Percentiles rank a stretch among this genome's conserved stretches.
These are phyloP conservation scores for Blumeria graminis DNA, from an alignment of 2,329 filamentous ascomycete genomes.

Conservation along the genomic window DNA sequence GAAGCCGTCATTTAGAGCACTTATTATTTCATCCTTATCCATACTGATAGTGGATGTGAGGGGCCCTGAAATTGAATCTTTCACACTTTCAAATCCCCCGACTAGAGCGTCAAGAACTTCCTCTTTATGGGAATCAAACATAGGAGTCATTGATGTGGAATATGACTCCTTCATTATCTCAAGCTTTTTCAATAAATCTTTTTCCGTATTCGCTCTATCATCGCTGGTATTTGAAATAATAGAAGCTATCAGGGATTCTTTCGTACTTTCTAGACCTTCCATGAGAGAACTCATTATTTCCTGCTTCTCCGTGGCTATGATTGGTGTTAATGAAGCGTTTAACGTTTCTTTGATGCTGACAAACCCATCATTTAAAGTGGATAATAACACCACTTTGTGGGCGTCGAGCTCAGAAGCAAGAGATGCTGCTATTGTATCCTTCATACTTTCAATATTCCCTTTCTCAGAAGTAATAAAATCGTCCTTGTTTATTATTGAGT, in stretches of 20 bases:
- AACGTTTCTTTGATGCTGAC: conserved; percentile 35
- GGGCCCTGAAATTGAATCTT: conserved; percentile 15
- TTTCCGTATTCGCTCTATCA: conserved; percentile 42
- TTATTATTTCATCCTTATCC: conserved; percentile 1
- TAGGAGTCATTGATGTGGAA: neutral
- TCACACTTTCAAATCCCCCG: conserved; percentile 27
- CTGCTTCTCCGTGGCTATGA: conserved; percentile 19
- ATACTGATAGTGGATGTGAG: conserved; percentile 5
- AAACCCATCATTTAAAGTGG: conserved; percentile 48
- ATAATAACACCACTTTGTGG: conserved; percentile 33
- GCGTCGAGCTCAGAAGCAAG: neutral
- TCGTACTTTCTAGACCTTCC: conserved; percentile 35
- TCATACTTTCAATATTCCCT: neutral
- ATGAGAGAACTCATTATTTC: conserved; percentile 26
- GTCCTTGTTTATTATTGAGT: conserved; percentile 12
- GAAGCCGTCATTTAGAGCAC: conserved; percentile 1
- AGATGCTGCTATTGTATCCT: neutral
- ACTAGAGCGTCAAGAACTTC: conserved; percentile 51
- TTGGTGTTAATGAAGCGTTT: conserved; percentile 17
- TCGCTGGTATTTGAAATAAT: conserved; percentile 11
- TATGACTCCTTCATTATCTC: conserved; percentile 28
- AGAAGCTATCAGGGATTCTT: conserved; percentile 28
- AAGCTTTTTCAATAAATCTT: conserved; percentile 37
- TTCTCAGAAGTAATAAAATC: neutral
- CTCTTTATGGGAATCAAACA: conserved; percentile 33